These are phyloP conservation scores for Waitea zeae DNA, from an alignment of 1,284 basidiomycete species.

Conservation along the genomic window DNA sequence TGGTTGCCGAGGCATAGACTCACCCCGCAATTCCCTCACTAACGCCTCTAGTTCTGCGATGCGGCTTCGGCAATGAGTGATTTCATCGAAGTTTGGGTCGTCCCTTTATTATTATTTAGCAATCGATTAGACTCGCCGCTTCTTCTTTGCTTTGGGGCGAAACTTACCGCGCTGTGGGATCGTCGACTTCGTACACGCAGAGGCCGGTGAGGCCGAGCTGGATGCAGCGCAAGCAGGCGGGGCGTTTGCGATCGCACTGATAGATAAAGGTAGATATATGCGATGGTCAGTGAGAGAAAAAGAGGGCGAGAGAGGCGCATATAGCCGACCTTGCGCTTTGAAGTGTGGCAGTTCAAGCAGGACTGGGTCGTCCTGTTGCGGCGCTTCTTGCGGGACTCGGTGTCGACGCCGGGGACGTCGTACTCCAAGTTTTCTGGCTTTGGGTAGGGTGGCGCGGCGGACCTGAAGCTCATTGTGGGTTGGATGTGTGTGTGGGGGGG, in stretches of 20 bases:
- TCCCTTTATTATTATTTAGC: slow-evolving; percentile 31
- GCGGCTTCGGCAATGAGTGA: slow-evolving; percentile 62
- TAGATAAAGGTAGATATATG: too few species aligned
- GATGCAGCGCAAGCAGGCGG: slow-evolving; percentile 79
- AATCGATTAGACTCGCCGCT: too few species aligned
- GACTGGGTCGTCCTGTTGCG: slow-evolving; percentile 80
- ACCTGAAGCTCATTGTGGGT: too few species aligned
- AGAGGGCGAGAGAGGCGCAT: too few species aligned
- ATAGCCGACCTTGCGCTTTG: slow-evolving; percentile 87
- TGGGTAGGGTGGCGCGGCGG: too few species aligned
- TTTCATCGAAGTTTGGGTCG: slow-evolving; percentile 71
- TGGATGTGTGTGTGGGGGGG: slow-evolving; percentile 9
- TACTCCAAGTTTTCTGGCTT: slow-evolving; percentile 53
- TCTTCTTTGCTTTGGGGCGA: too few species aligned
- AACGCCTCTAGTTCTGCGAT: slow-evolving; percentile 84
- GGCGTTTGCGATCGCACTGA: slow-evolving; percentile 67
- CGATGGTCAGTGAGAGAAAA: slow-evolving; percentile 9
- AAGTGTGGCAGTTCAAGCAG: slow-evolving; percentile 84
- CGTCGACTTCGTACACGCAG: slow-evolving; percentile 85
- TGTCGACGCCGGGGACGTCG: slow-evolving; percentile 40
- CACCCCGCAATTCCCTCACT: slow-evolving; percentile 66
- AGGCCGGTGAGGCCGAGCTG: slow-evolving; percentile 76
- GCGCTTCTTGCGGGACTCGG: slow-evolving; percentile 48
- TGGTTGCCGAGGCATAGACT: too few species aligned
- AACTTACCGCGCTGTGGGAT: too few species aligned